These are phyloP conservation scores for Claviceps maximensis DNA, from an alignment of 2,329 filamentous ascomycete genomes.

Conservation along the genomic window DNA sequence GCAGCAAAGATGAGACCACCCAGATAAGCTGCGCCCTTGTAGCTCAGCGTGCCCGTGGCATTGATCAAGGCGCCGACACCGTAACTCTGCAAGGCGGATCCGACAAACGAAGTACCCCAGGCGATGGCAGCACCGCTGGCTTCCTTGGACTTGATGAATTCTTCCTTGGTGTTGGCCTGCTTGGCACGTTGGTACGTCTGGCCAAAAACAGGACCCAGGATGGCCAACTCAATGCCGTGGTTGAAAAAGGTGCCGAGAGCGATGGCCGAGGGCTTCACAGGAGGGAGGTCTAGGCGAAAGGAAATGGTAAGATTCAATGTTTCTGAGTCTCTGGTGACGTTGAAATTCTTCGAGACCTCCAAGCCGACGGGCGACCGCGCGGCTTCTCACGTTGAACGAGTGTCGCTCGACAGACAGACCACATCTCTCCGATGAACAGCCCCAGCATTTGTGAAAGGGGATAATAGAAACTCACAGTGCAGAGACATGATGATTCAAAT, in stretches of 20 bases:
- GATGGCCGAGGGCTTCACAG: constrained; percentile 96
- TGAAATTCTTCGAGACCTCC: neutral
- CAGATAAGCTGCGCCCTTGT: constrained; percentile 94
- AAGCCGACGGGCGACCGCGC: too few relatives aligned
- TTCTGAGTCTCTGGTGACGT: neutral
- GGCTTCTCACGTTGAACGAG: neutral
- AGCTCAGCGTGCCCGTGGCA: constrained; percentile 84
- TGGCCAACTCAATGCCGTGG: constrained; percentile 77
- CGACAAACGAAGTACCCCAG: constrained; percentile 81
- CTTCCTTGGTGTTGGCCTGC: constrained; percentile 84
- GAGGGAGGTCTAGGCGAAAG: constrained; percentile 36
- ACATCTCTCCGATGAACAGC: neutral
- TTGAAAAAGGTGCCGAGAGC: constrained; percentile 93
- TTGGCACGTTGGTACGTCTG: constrained; percentile 90
- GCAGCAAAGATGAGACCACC: constrained; percentile 86
- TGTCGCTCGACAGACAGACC: neutral
- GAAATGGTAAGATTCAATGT: neutral
- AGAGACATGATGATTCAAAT: constrained; percentile 37
- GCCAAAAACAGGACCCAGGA: constrained; percentile 82
- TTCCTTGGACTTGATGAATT: constrained; percentile 91
- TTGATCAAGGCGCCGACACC: constrained; percentile 86
- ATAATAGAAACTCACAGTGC: constrained; percentile 32
- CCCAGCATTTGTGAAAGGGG: neutral
- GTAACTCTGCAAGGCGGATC: constrained; percentile 79
- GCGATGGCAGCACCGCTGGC: constrained; percentile 74